Evolutionary conservation across 129 eudicot species (phyloP).

Genomic region (Smallanthus sonchifolius): DNA sequence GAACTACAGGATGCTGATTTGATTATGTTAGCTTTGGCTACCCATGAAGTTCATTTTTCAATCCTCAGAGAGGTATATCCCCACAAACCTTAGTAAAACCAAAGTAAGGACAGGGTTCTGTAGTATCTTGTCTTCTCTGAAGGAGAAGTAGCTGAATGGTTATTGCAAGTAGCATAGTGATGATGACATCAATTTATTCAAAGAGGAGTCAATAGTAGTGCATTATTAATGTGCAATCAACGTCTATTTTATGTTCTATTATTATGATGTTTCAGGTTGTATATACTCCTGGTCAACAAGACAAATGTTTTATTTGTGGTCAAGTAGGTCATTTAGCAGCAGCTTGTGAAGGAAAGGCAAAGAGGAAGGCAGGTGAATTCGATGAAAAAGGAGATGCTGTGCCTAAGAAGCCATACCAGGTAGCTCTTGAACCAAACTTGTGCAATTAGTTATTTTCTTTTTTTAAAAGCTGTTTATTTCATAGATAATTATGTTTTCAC

Average conservation of each 20-base stretch:
- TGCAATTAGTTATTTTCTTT: background rate
- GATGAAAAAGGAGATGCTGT: constrained; percentile 37
- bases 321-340: constrained; percentile 93
- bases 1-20: constrained; percentile 78
- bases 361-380: constrained; percentile 41
- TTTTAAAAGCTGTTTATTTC: background rate
- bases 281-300: constrained; percentile 87
- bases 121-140: background rate
- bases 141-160: background rate
- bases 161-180: background rate
- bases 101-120: background rate
- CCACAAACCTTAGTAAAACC: constrained; percentile 8
- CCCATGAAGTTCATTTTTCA: constrained; percentile 90
- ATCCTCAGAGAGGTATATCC: constrained; percentile 81
- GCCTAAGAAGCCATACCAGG: constrained; percentile 43
- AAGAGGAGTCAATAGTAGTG: background rate
- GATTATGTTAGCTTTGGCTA: constrained; percentile 84
- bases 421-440: background rate
- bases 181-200: background rate
- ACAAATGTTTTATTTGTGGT: constrained; percentile 90
- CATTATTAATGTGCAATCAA: background rate
- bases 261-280: constrained; percentile 56
- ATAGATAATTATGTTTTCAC: background rate
- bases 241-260: background rate
- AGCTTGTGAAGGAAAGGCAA: constrained; percentile 41